phyloP scores from a whole-genome alignment of 805 yeast species.

The Brettanomyces nanus region DNA sequence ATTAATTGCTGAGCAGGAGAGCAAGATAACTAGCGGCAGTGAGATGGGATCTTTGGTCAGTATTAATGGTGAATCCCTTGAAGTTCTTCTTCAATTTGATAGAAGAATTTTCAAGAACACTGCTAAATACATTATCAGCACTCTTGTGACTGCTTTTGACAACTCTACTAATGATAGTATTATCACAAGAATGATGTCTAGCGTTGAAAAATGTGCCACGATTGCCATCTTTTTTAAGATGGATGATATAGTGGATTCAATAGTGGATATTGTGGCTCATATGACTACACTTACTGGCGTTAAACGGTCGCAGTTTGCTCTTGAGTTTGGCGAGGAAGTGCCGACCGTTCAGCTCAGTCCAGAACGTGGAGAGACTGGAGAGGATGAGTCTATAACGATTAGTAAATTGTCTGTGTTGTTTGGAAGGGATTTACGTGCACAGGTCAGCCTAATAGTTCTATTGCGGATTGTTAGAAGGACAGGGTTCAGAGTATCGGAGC shows the following conservation, averaged over 20 bases:
- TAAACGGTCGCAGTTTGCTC: conserved; percentile 22
- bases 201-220: conserved; percentile 76
- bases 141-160: conserved; percentile 70
- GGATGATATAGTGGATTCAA: conserved; percentile 49
- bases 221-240: conserved; percentile 63
- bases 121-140: conserved; percentile 58
- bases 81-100: conserved; percentile 49
- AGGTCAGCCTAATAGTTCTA: conserved; percentile 76
- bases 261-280: conserved; percentile 58
- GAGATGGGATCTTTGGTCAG: conserved; percentile 8
- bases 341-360: conserved; percentile 39
- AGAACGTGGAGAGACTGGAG: conserved; percentile 48
- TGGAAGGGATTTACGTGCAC: conserved; percentile 89
- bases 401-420: conserved; percentile 75
- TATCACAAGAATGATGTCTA: conserved; percentile 77
- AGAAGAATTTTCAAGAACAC: conserved; percentile 57
- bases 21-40: conserved; percentile 13
- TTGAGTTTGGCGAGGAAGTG: conserved; percentile 29
- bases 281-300: conserved; percentile 56
- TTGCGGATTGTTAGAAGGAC: conserved; percentile 67
- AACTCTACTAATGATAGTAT: conserved; percentile 89
- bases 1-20: conserved; percentile 43
- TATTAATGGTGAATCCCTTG: conserved; percentile 11
- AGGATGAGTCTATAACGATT: conserved; percentile 52
- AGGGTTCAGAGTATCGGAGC: conserved; percentile 35